Base-by-base conservation (phyloP, 2,329 filamentous ascomycete genomes). In the Neospermospora avenae region DNA sequence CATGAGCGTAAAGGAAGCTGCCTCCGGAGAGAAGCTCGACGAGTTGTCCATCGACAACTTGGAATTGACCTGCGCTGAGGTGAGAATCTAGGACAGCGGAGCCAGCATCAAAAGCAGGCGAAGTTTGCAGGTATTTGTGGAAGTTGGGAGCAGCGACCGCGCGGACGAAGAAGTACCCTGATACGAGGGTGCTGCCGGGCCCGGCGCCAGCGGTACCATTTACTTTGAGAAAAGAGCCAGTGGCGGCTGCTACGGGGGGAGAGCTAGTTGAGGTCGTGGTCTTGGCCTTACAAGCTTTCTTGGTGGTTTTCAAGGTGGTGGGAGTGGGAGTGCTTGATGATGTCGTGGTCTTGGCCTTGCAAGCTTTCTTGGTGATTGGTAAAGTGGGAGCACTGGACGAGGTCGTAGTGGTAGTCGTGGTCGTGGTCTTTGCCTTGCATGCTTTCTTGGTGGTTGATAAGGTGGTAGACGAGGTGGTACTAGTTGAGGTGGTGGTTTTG, bases 111-210 rank as follows among this genome's bases (percentile, higher is more conserved):
- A 76, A 74, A 51, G 75, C 69, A 1, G 78, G 76, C 37, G 74
- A 72, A 8, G 79, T 79, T 72, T 83, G 80, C 3, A 83, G 74
- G 68, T 82, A 83, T 63, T 77, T 79, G 73, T 82, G 80, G 71
- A 78, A 85, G 72, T 85, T 85, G 39, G 83, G 83, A 0, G 77
- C 71, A 28, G 76, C 79, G 2, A 85, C 82, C 0, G 80, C 82
- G 7, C 83, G 80, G 65, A 86, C 81, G 60, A 60, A 82, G 57
- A 60, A 57, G 55, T 67, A 70, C 0, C 80, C 81, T 3, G 66
- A 68, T 61, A 81, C 76, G 0, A 85, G 76, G 0, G 78, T 82
- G 1, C 71, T 73, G 6, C 77, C 77, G 0, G 77, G 77, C 16
- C 61, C 61, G 6, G 35, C 28, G 13, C 61, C 61, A 4, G 20